Evolutionary conservation across 768 basidiomycete species (phyloP).

Genomic region (Tylopilus plumbeoviolaceoides): DNA sequence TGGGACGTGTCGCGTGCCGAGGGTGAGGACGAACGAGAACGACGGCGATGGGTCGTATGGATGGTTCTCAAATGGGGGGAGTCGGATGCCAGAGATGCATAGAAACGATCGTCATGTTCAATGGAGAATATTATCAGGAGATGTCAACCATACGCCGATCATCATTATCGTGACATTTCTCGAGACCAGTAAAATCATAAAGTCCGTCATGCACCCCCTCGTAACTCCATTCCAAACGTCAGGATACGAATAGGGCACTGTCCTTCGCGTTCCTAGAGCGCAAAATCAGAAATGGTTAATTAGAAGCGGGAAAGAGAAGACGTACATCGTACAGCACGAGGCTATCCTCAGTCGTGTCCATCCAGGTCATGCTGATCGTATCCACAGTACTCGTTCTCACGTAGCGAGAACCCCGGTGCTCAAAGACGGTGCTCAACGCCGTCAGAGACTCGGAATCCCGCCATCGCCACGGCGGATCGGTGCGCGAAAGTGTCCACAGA

Average conservation of each 20-base stretch:
- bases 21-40: slow-evolving; percentile 60
- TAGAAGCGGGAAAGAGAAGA: slow-evolving; percentile 1
- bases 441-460: slow-evolving; percentile 19
- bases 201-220: slow-evolving; percentile 10
- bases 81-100: not conserved
- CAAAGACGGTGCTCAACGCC: slow-evolving; percentile 29
- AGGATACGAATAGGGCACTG: slow-evolving; percentile 31
- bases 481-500: slow-evolving; percentile 25
- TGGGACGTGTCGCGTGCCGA: slow-evolving; percentile 54
- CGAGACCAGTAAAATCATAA: slow-evolving; percentile 1
- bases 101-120: slow-evolving; percentile 12
- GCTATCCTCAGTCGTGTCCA: slow-evolving; percentile 58
- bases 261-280: slow-evolving; percentile 28
- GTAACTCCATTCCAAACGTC: slow-evolving; percentile 28
- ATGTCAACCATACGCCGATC: not conserved
- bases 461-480: slow-evolving; percentile 31
- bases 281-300: not conserved
- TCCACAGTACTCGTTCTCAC: slow-evolving; percentile 40
- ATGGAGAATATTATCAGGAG: not conserved
- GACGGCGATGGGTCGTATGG: slow-evolving; percentile 72
- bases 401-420: slow-evolving; percentile 22
- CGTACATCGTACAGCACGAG: slow-evolving; percentile 53
- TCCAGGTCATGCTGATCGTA: slow-evolving; percentile 43
- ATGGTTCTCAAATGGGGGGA: slow-evolving; percentile 50
- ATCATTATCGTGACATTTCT: not conserved